A percentile compares a stretch with the other conserved stretches of the same genome.
Conservation (phyloP, 257 asterid species). For the Solanum paucissectum region DNA sequence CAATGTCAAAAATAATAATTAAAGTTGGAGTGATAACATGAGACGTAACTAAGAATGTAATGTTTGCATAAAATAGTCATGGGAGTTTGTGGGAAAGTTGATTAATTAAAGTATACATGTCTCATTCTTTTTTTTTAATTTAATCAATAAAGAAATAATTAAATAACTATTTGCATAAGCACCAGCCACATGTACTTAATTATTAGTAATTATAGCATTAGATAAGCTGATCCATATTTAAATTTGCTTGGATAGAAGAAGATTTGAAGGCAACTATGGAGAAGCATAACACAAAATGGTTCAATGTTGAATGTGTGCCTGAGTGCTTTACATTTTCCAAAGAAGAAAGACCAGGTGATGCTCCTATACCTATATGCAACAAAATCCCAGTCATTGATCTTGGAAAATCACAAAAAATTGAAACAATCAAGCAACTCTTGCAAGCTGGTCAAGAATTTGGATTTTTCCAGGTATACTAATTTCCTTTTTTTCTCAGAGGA, state of each 20-base stretch:
- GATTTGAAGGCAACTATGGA: constrained; percentile 3
- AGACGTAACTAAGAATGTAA: not conserved
- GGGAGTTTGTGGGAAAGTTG: constrained; percentile 9
- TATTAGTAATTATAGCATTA: not conserved
- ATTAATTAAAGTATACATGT: not conserved
- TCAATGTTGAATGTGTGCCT: constrained; percentile 43
- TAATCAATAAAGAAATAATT: not conserved
- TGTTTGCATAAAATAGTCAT: not conserved
- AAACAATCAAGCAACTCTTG: constrained; percentile 5
- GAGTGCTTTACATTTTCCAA: constrained; percentile 20
- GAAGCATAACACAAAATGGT: constrained; percentile 27
- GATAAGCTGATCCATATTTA: not conserved
- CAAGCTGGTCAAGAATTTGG: constrained; percentile 26
- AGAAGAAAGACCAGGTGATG: constrained; percentile 40
- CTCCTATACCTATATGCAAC: constrained; percentile 20
- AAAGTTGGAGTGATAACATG: not conserved
- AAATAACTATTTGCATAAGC: not conserved
- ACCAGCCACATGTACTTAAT: not conserved
- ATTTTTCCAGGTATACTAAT: constrained; percentile 29
- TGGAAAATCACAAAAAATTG: constrained; percentile 1
- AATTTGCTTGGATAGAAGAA: not conserved
- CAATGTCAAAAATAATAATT: not conserved
- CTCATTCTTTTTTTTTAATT: no score
- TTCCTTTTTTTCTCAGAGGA: not conserved
- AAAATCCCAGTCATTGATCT: constrained; percentile 41